These are phyloP conservation scores for Cryptosporidium andersoni DNA, from an alignment of 169 alveolate species.

Conservation along the genomic window DNA sequence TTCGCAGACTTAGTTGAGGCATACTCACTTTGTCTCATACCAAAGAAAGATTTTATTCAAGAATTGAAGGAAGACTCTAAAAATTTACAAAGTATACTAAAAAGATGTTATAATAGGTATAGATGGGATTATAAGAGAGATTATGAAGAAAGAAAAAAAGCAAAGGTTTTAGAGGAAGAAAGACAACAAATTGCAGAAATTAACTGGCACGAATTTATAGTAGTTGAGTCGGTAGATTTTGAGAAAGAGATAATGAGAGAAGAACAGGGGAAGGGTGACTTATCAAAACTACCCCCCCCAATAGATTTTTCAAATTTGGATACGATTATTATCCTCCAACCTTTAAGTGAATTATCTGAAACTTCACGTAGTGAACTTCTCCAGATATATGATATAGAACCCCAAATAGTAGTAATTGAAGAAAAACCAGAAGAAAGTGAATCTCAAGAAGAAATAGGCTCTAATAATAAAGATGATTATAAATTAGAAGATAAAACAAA, in stretches of 20 bases:
- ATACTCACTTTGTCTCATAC: constrained; percentile 92
- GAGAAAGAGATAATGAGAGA: constrained; percentile 25
- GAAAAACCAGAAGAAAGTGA: constrained; percentile 50
- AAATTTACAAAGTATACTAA: constrained; percentile 70
- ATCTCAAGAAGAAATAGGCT: constrained; percentile 21
- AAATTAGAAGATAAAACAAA: constrained; percentile 29
- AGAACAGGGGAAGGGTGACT: background rate
- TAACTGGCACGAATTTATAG: constrained; percentile 73
- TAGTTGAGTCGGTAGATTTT: constrained; percentile 73
- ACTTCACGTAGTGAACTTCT: constrained; percentile 65
- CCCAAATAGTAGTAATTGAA: constrained; percentile 64
- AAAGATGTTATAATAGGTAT: constrained; percentile 44
- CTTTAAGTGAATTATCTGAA: constrained; percentile 66
- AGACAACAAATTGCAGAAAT: constrained; percentile 73
- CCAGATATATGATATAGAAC: constrained; percentile 58
- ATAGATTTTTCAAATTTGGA: constrained; percentile 50
- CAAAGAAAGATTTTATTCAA: constrained; percentile 85
- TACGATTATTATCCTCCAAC: constrained; percentile 20
- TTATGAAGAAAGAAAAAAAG: constrained; percentile 77
- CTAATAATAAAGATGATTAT: constrained; percentile 62
- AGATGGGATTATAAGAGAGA: constrained; percentile 84
- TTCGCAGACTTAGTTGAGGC: constrained; percentile 93
- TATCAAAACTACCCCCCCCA: constrained; percentile 30
- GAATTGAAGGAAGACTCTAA: constrained; percentile 83
- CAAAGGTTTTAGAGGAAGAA: constrained; percentile 75